phyloP scores from a whole-genome alignment of 2,329 filamentous ascomycete genomes.

The Clarireedia homoeocarpa region DNA sequence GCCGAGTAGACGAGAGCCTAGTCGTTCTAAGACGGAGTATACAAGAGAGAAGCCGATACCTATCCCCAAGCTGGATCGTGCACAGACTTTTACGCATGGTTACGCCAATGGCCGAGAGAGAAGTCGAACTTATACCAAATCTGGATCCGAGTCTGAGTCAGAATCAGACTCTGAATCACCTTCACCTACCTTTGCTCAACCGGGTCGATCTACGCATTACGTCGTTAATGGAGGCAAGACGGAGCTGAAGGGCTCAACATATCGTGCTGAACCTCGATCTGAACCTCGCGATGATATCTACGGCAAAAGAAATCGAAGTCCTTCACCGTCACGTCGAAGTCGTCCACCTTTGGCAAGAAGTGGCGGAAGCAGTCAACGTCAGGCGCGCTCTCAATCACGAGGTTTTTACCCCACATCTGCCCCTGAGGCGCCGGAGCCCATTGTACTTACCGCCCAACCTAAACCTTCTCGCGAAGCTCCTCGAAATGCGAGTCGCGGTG shows the following conservation, averaged over 20 bases:
- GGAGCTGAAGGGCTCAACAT: conserved; percentile 7
- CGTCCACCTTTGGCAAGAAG: conserved; percentile 14
- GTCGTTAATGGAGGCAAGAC: conserved; percentile 18
- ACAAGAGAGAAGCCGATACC: conserved; percentile 14
- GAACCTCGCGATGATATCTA: conserved; percentile 12
- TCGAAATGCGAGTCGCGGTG: conserved; percentile 7
- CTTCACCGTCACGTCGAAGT: conserved; percentile 16
- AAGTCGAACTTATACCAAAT: conserved; percentile 8
- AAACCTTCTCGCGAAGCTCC: conserved; percentile 13
- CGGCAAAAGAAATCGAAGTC: conserved; percentile 18
- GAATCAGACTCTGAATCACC: conserved; percentile 5
- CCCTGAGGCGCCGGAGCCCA: conserved; percentile 15
- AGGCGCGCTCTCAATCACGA: conserved; percentile 12
- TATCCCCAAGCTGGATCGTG: conserved; percentile 22
- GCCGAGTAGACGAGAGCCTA: conserved; percentile 19
- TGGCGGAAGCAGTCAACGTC: conserved; percentile 5
- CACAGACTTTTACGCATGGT: conserved; percentile 21
- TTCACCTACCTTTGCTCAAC: conserved; percentile 2
- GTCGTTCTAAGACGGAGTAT: conserved; percentile 27
- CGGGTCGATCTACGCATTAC: conserved; percentile 1
- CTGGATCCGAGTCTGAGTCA: conserved; percentile 5
- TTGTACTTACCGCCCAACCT: conserved; percentile 14
- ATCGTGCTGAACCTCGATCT: conserved; percentile 12
- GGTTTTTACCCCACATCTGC: conserved; percentile 12
- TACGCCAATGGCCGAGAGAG: conserved; percentile 18